Percentiles rank a stretch among this genome's conserved stretches.
phyloP scores from a whole-genome alignment of 2,329 filamentous ascomycete genomes.

The Ophiosphaerella herpotricha region DNA sequence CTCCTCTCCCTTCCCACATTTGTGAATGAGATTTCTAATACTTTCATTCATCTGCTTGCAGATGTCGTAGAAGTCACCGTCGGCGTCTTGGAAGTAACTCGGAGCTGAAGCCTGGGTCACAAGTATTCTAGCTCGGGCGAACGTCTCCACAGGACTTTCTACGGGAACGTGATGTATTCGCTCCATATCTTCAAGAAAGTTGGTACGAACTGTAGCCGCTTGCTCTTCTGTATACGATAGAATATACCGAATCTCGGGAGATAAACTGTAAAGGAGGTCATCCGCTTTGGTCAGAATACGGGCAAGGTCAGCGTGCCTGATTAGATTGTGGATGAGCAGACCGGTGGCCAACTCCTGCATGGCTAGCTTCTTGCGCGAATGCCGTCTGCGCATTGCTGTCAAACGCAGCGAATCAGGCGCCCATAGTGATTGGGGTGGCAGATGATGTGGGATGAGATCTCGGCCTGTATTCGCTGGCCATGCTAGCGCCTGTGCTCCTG shows the following conservation, averaged over 20 bases:
- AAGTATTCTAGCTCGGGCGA: conserved; percentile 10
- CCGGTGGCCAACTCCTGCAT: conserved; percentile 49
- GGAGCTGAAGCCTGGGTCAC: conserved; percentile 24
- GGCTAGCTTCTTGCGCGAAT: conserved; percentile 50
- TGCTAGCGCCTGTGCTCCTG: conserved; percentile 25
- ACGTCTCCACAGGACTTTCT: conserved; percentile 15
- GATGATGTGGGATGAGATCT: conserved; percentile 29
- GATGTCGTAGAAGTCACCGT: conserved; percentile 41
- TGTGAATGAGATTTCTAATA: conserved; percentile 27
- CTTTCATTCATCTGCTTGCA: conserved; percentile 37
- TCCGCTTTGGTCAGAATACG: conserved; percentile 7
- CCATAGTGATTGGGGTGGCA: conserved; percentile 55
- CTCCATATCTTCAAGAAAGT: conserved; percentile 22
- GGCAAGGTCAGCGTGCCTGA: conserved; percentile 23
- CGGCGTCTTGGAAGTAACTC: conserved; percentile 45
- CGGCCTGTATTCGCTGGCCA: conserved; percentile 51
- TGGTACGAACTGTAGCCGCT: conserved; percentile 7
- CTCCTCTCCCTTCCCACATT: conserved; percentile 16
- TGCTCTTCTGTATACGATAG: conserved; percentile 3
- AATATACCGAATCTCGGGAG: conserved; percentile 26
- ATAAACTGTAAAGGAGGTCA: conserved; percentile 13
- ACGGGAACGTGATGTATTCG: conserved; percentile 14
- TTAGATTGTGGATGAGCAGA: conserved; percentile 45
- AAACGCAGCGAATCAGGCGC: conserved; percentile 38
- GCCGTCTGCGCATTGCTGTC: conserved; percentile 37